Percentiles rank a stretch among this genome's conserved stretches.
Evolutionary conservation across 1,139 yeast genomes (phyloP).

Genomic region (Candida labiduridarum): DNA sequence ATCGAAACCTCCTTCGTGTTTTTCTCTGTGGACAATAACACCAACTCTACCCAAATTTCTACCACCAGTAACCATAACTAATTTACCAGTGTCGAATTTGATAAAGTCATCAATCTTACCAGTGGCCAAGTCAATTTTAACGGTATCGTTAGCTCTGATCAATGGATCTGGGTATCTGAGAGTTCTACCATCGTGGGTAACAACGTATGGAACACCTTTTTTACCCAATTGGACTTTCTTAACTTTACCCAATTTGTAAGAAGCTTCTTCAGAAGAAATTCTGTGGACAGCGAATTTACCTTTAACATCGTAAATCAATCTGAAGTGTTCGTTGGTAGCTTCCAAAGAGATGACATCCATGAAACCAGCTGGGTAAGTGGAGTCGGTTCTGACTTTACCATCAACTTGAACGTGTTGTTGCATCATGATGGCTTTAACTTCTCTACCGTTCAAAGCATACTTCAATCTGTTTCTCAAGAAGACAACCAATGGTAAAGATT

Average conservation of each 20-base stretch:
- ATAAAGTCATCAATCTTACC: conserved; percentile 92
- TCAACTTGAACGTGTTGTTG: conserved; percentile 99
- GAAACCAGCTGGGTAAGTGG: conserved; percentile 99
- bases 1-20: conserved; percentile 99
- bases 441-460: conserved; percentile 99
- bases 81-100: conserved; percentile 94
- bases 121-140: conserved; percentile 92
- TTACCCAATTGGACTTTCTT: conserved; percentile 97
- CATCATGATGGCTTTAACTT: conserved; percentile 98
- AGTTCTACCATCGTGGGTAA: conserved; percentile 99
- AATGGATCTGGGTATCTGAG: conserved; percentile 98
- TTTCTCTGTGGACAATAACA: conserved; percentile 97
- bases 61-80: conserved; percentile 99
- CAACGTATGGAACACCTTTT: conserved; percentile 97
- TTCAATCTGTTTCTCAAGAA: conserved; percentile 99
- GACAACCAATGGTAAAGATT: conserved; percentile 96
- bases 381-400: conserved; percentile 98
- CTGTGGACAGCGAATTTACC: conserved; percentile 99
- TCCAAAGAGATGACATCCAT: conserved; percentile 97
- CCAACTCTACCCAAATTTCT: conserved; percentile 99
- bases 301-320: conserved; percentile 96
- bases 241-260: conserved; percentile 97
- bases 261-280: conserved; percentile 97
- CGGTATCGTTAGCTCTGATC: conserved; percentile 95
- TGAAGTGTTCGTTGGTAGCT: conserved; percentile 98